Conservation (phyloP, 306 rosid genomes). For the cucumber (Cucumis sativus) region Cucumber_9930_V3 NC_026660.2:30869001-30869500, state of each 20-base stretch:
- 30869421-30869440: too few relatives aligned
- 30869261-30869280: background rate
- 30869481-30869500: too few relatives aligned
- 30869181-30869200: background rate
- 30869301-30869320: background rate
- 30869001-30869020: slow-evolving; percentile 18
- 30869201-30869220: background rate
- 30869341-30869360: background rate
- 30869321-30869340: background rate
- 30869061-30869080: background rate
- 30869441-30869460: too few relatives aligned
- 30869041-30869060: background rate
- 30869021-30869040: background rate
- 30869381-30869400: too few relatives aligned
- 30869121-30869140: background rate
- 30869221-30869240: background rate
- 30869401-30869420: too few relatives aligned
- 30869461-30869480: too few relatives aligned
- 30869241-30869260: background rate
- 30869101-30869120: background rate
- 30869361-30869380: background rate
- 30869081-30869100: background rate
- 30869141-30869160: background rate
- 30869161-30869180: background rate
- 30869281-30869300: background rate